A percentile compares a stretch with the other conserved stretches of the same genome.
These are phyloP conservation scores for Lecanicillium sp. DNA, from an alignment of 2,329 filamentous ascomycete species.

Conservation along the genomic window DNA sequence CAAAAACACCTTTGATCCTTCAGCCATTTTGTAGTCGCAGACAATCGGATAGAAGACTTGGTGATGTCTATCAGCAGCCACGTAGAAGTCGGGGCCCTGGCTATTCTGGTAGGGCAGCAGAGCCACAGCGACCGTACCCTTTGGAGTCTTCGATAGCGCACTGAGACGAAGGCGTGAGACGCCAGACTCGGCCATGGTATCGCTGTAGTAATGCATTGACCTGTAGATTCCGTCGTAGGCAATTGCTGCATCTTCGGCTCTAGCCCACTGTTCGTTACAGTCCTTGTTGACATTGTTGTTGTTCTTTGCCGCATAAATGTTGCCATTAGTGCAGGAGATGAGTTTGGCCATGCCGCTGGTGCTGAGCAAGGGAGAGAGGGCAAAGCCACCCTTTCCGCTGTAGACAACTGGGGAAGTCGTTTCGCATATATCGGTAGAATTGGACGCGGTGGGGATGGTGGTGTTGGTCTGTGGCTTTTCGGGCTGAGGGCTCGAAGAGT, in stretches of 20 bases:
- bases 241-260: constrained; percentile 11
- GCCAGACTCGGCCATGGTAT: constrained; percentile 22
- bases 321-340: constrained; percentile 24
- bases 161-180: constrained; percentile 21
- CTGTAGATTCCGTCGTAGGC: constrained; percentile 15
- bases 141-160: constrained; percentile 12
- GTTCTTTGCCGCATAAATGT: constrained; percentile 20
- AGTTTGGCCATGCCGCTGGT: constrained; percentile 14
- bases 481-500: no score
- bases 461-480: no score
- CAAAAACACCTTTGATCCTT: constrained; percentile 19
- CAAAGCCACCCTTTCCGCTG: constrained; percentile 5
- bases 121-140: constrained; percentile 12
- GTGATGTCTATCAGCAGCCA: constrained; percentile 13
- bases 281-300: constrained; percentile 12
- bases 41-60: constrained; percentile 20
- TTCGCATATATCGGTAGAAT: no score
- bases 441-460: not conserved
- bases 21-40: constrained; percentile 18
- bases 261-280: constrained; percentile 18
- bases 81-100: constrained; percentile 12
- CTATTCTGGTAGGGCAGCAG: constrained; percentile 10
- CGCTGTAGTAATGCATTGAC: constrained; percentile 25
- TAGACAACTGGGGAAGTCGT: no score
- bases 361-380: constrained; percentile 15